Conservation (phyloP, 2,329 filamentous ascomycete genomes). For the Pseudogymnoascus destructans region DNA sequence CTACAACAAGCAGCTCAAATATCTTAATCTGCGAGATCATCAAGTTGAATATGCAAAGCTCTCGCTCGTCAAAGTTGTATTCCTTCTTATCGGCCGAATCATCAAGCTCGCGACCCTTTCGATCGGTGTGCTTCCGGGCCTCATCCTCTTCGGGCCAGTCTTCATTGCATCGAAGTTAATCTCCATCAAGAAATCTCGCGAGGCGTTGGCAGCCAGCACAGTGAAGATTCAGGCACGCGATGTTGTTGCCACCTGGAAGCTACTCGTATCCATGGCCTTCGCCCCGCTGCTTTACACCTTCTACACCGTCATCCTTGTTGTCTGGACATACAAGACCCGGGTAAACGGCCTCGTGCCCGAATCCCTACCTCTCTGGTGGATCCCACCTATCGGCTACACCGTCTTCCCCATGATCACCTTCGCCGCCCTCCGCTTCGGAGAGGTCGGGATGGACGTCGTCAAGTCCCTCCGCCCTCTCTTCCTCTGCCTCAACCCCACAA, state of each 20-base stretch:
- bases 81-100: conserved; percentile 67
- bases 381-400: conserved; percentile 62
- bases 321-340: conserved; percentile 69
- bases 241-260: conserved; percentile 90
- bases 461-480: conserved; percentile 85
- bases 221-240: conserved; percentile 83
- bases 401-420: conserved; percentile 84
- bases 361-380: conserved; percentile 66
- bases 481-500: conserved; percentile 71
- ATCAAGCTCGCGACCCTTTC: conserved; percentile 64
- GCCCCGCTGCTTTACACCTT: conserved; percentile 71
- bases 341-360: conserved; percentile 70
- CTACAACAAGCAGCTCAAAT: conserved; percentile 78
- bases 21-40: conserved; percentile 81
- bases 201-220: conserved; percentile 71
- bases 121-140: conserved; percentile 71
- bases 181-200: conserved; percentile 66
- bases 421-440: conserved; percentile 83
- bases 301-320: conserved; percentile 62
- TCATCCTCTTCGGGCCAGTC: conserved; percentile 76
- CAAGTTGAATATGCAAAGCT: conserved; percentile 87
- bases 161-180: conserved; percentile 77
- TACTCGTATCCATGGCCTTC: conserved; percentile 73
- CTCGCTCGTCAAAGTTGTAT: conserved; percentile 61
- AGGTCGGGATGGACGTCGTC: conserved; percentile 97